phyloP scores from a whole-genome alignment of 164 flowering plant species.

The Malania oleifera region DNA sequence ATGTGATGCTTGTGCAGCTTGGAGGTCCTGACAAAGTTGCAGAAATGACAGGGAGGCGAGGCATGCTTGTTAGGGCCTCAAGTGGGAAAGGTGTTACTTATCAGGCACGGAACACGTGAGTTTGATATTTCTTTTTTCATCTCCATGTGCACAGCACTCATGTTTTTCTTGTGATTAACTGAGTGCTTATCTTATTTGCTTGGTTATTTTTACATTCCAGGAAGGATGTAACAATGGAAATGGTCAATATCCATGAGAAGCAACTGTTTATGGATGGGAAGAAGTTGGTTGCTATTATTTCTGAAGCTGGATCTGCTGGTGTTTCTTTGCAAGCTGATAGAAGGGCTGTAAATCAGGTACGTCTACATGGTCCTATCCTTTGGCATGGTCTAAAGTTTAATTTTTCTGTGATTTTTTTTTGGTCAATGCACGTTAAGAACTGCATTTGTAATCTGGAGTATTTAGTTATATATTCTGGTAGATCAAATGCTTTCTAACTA shows the following conservation, averaged over 20 bases:
- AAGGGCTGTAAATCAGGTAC: conserved; percentile 89
- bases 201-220: conserved; percentile 35
- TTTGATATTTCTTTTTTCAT: conserved; percentile 14
- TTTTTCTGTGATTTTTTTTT: too few species aligned
- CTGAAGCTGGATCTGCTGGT: conserved; percentile 99
- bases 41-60: conserved; percentile 96
- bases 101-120: conserved; percentile 95
- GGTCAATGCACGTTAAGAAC: not conserved
- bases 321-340: conserved; percentile 97
- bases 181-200: not conserved
- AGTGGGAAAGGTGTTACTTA: conserved; percentile 93
- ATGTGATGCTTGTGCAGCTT: conserved; percentile 51
- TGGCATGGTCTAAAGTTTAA: not conserved
- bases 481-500: not conserved
- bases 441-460: not conserved
- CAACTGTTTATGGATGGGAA: conserved; percentile 94
- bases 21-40: conserved; percentile 97
- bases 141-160: not conserved
- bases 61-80: conserved; percentile 91
- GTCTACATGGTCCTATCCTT: not conserved
- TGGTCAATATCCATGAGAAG: conserved; percentile 99
- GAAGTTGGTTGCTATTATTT: conserved; percentile 86
- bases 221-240: conserved; percentile 93
- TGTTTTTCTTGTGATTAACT: conserved; percentile 2
- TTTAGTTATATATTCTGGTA: not conserved